Evolutionary conservation across 495 filamentous ascomycete species (phyloP), one percentile per base, ranked within the genome.

Genomic region (Podospora anserina): DNA sequence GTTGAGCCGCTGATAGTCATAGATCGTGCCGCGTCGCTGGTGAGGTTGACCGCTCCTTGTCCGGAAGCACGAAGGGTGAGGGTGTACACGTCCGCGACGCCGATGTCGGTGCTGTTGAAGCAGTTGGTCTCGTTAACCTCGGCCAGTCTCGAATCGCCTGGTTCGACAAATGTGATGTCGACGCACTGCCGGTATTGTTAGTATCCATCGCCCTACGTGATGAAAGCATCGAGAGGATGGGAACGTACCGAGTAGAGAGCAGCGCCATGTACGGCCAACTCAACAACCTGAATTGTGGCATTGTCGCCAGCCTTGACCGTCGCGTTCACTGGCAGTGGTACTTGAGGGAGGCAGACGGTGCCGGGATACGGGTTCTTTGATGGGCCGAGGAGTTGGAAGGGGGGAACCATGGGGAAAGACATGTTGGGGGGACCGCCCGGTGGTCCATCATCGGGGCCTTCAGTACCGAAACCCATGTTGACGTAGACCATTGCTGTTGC

Each of bases 211-310:
- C 23, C 23, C 23, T 23, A 23, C 23, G 23, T 23, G 23, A 23
- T 23, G 23, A 23, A 23, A 23, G 23, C 23, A 23, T 23, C 23
- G 23, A 23, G 23, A 23, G 23, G 9, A 49, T 20, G 4, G 20
- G 66, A 30, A 87, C 91, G 73, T 86, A 99, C 95, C 74, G 94
- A 97, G 76, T 90, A 99, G 26, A 98, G 79, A 9, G 91, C 85
- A 3, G 95, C 96, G 16, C 96, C 96, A 76, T 97, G 95, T 69
- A 92, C 81, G 9, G 96, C 95, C 13, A 87, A 81, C 85, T 97
- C 93, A 49, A 99, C 88, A 19, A 98, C 82, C 78, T 99, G 96
- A 69, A 99, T 93, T 7, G 96, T 99, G 16, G 94, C 95, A 76
- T 94, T 91, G 77, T 96, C 91, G 19, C 96, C 96, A 0, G 87